Evolutionary conservation across 371 early-diverging fungal genomes (phyloP).

Genomic region (Paraphysoderma sedebokerense): DNA sequence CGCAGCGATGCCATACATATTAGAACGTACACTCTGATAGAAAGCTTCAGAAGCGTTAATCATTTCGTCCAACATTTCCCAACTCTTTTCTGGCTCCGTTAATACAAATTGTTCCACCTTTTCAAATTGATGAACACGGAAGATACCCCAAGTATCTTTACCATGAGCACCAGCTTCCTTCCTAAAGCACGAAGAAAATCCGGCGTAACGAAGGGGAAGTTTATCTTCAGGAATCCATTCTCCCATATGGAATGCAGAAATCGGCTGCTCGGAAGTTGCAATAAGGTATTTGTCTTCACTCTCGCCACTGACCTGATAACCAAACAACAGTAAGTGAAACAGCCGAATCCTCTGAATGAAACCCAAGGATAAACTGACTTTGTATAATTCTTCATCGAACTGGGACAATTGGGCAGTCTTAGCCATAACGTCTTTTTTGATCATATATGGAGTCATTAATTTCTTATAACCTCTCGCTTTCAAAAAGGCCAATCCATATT

Average conservation of each 20-base stretch:
- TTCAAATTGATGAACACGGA: conserved; percentile 99
- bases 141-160: conserved; percentile 98
- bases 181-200: conserved; percentile 99
- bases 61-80: conserved; percentile 98
- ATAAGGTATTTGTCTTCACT: conserved; percentile 96
- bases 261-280: conserved; percentile 99
- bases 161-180: conserved; percentile 99
- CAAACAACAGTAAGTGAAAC: neutral
- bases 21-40: conserved; percentile 58
- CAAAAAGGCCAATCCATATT: conserved; percentile 95
- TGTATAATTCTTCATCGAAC: conserved; percentile 99
- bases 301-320: conserved; percentile 41
- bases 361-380: conserved; percentile 29
- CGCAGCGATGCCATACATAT: too few species aligned
- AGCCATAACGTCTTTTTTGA: conserved; percentile 95
- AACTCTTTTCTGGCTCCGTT: conserved; percentile 90
- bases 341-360: too few species aligned
- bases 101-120: conserved; percentile 99
- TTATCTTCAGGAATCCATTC: conserved; percentile 93
- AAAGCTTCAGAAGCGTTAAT: conserved; percentile 87
- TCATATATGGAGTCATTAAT: conserved; percentile 97
- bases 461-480: conserved; percentile 75
- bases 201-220: conserved; percentile 89
- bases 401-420: conserved; percentile 97
- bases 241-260: conserved; percentile 88